A percentile compares a stretch with the other conserved stretches of the same genome.
These are phyloP conservation scores for Kodamaea fukazawae DNA, from an alignment of 805 yeast genomes.

Conservation along the genomic window DNA sequence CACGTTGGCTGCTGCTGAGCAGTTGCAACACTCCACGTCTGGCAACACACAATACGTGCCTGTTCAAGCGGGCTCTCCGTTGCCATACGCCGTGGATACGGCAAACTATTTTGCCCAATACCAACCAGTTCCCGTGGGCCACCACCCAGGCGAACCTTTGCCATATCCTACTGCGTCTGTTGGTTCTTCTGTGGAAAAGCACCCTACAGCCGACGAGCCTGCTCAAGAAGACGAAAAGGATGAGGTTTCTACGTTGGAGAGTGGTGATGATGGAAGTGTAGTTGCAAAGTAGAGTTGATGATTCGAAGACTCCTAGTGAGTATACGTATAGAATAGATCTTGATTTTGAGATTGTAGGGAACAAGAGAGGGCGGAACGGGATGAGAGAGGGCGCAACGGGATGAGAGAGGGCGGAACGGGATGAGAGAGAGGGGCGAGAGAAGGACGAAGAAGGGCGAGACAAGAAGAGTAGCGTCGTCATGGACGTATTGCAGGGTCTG, in stretches of 20 bases:
- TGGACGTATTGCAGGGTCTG: too few relatives aligned
- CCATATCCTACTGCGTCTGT: conserved; percentile 17
- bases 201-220: too few relatives aligned
- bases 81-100: conserved; percentile 13
- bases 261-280: conserved; percentile 1
- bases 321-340: too few relatives aligned
- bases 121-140: conserved; percentile 3
- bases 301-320: too few relatives aligned
- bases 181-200: conserved; percentile 3
- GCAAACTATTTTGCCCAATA: conserved; percentile 18
- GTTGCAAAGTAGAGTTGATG: too few relatives aligned
- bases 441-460: too few relatives aligned
- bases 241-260: conserved; percentile 12
- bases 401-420: too few relatives aligned
- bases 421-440: too few relatives aligned
- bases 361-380: too few relatives aligned
- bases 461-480: too few relatives aligned
- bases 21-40: conserved; percentile 5
- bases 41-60: conserved; percentile 11
- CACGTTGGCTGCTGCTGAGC: conserved; percentile 4
- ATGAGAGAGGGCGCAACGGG: too few relatives aligned
- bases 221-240: conserved; percentile 5
- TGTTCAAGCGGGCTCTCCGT: conserved; percentile 7
- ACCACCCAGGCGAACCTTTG: conserved; percentile 13
- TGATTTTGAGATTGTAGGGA: too few relatives aligned